Evolutionary conservation across 495 filamentous ascomycete species (phyloP), one percentile per base, ranked within the genome.

Genomic region (Aspergillus nidulans): DNA sequence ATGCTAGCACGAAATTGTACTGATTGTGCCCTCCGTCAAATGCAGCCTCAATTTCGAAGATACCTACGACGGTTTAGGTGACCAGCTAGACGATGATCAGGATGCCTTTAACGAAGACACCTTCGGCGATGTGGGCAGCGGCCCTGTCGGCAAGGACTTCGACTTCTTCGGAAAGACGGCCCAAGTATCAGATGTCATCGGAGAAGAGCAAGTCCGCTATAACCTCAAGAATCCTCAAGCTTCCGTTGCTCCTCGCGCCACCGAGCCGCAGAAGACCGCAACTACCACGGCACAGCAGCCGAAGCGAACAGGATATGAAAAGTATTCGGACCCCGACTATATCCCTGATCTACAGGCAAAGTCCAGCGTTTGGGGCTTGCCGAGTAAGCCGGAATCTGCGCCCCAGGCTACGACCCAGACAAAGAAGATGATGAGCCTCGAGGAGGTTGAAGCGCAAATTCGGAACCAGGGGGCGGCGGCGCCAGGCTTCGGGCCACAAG

Each of bases 81-180:
- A 96, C 69, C 84, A 89, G 67, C 83, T 99, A 26, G 87, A 96
- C 61, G 92, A 97, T 64, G 88, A 90, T 16, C 88, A 92, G 61
- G 94, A 99, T 75, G 90, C 80, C 39, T 90, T 97, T 78, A 99
- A 99, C 70, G 90, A 97, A 63, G 95, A 96, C 67, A 99, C 94
- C n/a, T 99, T 99, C 62, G 94, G 94, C 53, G 75, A 68, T 49
- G 78, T 56, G 34, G 68, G 60, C 21, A 71, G 63, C 42, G 63
- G 65, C 32, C 66, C 71, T 13, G 81, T 92, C 18, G 91, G 91
- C 63, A 92, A 88, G 64, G 95, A 99, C 69, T 99, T 97, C 66
- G 94, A 99, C 66, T 99, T 97, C 75, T 92, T 92, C 57, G 91
- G 91, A 1, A 86, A 85, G 56, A 97, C 95, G 16, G 91, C 91